Conservation (phyloP, 805 yeast species). For the Cyberlindnera mississippiensis region DNA sequence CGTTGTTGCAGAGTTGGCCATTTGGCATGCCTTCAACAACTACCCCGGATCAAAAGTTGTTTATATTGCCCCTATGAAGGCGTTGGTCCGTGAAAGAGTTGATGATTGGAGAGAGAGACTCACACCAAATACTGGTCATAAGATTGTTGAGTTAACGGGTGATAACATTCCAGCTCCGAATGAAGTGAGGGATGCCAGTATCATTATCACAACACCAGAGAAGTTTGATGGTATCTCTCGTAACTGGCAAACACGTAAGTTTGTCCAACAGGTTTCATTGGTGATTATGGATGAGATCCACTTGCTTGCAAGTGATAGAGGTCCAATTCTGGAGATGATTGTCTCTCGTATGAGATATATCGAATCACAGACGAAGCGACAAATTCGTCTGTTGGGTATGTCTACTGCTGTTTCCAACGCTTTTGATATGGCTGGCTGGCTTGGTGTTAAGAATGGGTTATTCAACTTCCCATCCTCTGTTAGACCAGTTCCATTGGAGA, state of each 20-base stretch:
- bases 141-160: conserved; percentile 33
- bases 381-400: conserved; percentile 33
- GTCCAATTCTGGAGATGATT: conserved; percentile 46
- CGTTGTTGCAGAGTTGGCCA: conserved; percentile 50
- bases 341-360: conserved; percentile 44
- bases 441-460: conserved; percentile 90
- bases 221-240: conserved; percentile 58
- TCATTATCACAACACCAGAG: conserved; percentile 58
- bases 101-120: conserved; percentile 45
- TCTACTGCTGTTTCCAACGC: conserved; percentile 56
- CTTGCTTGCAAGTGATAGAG: conserved; percentile 41
- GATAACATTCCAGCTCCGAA: conserved; percentile 23
- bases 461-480: conserved; percentile 94
- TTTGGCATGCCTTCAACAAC: conserved; percentile 34
- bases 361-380: conserved; percentile 30
- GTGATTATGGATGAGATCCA: conserved; percentile 45
- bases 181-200: conserved; percentile 13
- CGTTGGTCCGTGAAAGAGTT: conserved; percentile 48
- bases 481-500: conserved; percentile 92
- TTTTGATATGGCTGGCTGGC: conserved; percentile 43
- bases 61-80: conserved; percentile 59
- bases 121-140: no score
- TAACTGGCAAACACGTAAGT: conserved; percentile 39
- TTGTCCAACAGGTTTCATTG: conserved; percentile 42
- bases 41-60: conserved; percentile 37